These are phyloP conservation scores for Musa troglodytarum DNA, from an alignment of 176 grass and related monocot species.

Conservation along the genomic window DNA sequence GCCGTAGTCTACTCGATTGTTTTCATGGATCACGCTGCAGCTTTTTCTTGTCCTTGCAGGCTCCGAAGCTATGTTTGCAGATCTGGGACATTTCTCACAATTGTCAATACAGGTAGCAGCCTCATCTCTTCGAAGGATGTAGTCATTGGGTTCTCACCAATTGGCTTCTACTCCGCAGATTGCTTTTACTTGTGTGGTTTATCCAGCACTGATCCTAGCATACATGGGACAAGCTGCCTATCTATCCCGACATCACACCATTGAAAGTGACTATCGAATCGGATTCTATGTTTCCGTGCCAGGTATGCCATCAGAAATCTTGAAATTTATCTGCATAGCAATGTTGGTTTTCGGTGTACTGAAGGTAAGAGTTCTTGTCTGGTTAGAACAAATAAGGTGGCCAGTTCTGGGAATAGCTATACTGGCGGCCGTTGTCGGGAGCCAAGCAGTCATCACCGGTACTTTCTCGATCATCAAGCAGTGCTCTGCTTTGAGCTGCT, in stretches of 20 bases:
- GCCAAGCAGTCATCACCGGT: slow-evolving; percentile 91
- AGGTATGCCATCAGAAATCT: slow-evolving; percentile 21
- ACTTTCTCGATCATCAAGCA: slow-evolving; percentile 98
- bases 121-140: background rate
- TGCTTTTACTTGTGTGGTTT: slow-evolving; percentile 96
- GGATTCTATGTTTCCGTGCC: slow-evolving; percentile 98
- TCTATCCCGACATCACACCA: slow-evolving; percentile 77
- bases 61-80: slow-evolving; percentile 99
- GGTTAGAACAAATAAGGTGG: slow-evolving; percentile 66
- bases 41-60: slow-evolving; percentile 37
- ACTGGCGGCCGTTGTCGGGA: slow-evolving; percentile 84
- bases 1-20: background rate
- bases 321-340: background rate
- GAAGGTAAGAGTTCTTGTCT: background rate
- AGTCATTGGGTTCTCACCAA: slow-evolving; percentile 1
- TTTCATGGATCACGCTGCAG: background rate
- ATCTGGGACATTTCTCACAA: slow-evolving; percentile 93
- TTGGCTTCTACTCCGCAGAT: slow-evolving; percentile 34
- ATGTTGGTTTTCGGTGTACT: background rate
- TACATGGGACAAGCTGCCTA: slow-evolving; percentile 99
- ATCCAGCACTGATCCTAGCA: slow-evolving; percentile 88
- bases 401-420: slow-evolving; percentile 81
- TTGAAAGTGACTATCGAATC: slow-evolving; percentile 80
- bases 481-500: slow-evolving; percentile 79
- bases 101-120: slow-evolving; percentile 68